Percentiles rank a stretch among this genome's conserved stretches.
Conservation (phyloP, 441 rosid species). For the Gossypium schwendimanii region DNA sequence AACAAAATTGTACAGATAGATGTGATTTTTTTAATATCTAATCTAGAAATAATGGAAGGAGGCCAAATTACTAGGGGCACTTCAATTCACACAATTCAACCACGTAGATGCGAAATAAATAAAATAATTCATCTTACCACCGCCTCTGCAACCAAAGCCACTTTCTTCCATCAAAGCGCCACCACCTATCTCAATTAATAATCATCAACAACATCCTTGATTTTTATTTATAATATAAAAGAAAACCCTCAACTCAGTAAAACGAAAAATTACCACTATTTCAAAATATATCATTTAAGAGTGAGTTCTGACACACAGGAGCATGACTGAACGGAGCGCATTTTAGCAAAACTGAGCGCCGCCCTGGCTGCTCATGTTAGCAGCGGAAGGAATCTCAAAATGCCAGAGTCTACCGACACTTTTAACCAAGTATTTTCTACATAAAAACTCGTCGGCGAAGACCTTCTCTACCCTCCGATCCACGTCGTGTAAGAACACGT, state of each 20-base stretch:
- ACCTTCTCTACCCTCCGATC: background rate
- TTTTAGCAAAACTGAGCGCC: slow-evolving; percentile 20
- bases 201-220: background rate
- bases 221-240: background rate
- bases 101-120: background rate
- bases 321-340: background rate
- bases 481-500: background rate
- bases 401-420: slow-evolving; percentile 49
- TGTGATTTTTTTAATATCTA: too few relatives aligned
- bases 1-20: too few relatives aligned
- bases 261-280: background rate
- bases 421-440: background rate
- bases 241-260: background rate
- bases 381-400: slow-evolving; percentile 42
- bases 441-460: background rate
- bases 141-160: background rate
- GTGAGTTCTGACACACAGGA: background rate
- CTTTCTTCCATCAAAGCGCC: background rate
- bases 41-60: too few relatives aligned
- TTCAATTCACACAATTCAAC: background rate
- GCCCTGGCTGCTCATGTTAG: slow-evolving; percentile 11
- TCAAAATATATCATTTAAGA: background rate
- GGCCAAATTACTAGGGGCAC: background rate
- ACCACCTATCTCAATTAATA: background rate
- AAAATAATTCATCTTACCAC: background rate